A percentile compares a stretch with the other conserved stretches of the same genome.
Evolutionary conservation across 2,329 filamentous ascomycete species (phyloP).

Genomic region (Arthrinium puccinioides): DNA sequence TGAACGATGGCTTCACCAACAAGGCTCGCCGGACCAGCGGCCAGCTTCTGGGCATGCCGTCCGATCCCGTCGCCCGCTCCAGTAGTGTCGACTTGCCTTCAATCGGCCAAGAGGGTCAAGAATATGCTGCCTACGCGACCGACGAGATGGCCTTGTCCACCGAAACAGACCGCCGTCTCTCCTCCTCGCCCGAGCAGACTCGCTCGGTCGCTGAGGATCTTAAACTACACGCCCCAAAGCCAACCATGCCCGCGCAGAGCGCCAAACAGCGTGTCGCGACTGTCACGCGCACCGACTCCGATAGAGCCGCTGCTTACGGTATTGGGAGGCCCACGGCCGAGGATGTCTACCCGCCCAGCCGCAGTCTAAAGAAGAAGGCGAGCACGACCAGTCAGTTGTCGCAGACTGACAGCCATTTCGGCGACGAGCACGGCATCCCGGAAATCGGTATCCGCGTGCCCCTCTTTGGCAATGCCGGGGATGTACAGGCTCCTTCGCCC

Average conservation of each 20-base stretch:
- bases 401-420: conserved; percentile 44
- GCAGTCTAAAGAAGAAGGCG: conserved; percentile 55
- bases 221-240: conserved; percentile 82
- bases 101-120: conserved; percentile 81
- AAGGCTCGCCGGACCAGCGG: background rate
- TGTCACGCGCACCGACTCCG: conserved; percentile 89
- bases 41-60: conserved; percentile 26
- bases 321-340: conserved; percentile 60
- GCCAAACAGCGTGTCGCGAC: conserved; percentile 76
- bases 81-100: conserved; percentile 77
- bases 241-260: conserved; percentile 72
- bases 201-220: conserved; percentile 73
- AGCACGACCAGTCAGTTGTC: conserved; percentile 47
- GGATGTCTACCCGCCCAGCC: conserved; percentile 41
- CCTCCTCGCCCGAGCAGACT: conserved; percentile 59
- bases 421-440: conserved; percentile 82
- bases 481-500: conserved; percentile 91
- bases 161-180: conserved; percentile 23
- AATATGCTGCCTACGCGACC: conserved; percentile 61
- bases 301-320: conserved; percentile 75
- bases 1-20: conserved; percentile 62
- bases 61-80: conserved; percentile 45
- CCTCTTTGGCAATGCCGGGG: conserved; percentile 86
- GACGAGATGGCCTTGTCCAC: conserved; percentile 39
- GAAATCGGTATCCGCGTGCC: conserved; percentile 90